Conservation (phyloP, 2,329 filamentous ascomycete genomes). For the Fusarium sambucinum region DNA sequence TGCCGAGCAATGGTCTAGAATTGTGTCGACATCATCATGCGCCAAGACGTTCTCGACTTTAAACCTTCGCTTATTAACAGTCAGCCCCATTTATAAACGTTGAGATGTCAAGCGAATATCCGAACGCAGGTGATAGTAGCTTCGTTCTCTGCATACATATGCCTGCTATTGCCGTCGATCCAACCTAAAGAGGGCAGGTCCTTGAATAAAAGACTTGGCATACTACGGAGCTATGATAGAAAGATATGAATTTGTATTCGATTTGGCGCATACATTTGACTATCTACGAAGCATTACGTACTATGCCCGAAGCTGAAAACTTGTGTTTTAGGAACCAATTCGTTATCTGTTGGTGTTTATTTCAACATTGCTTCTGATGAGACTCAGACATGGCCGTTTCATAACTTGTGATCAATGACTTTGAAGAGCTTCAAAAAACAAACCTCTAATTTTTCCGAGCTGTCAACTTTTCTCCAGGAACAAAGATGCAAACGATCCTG, state of each 20-base stretch:
- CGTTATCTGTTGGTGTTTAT: background rate
- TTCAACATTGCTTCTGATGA: background rate
- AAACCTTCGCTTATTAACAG: background rate
- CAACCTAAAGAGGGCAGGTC: slow-evolving; percentile 4
- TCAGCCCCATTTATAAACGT: background rate
- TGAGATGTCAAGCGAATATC: background rate
- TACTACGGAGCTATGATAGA: background rate
- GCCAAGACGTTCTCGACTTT: background rate
- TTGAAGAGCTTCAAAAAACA: background rate
- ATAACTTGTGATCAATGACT: background rate
- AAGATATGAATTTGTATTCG: background rate
- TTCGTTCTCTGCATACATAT: background rate
- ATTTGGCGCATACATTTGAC: background rate
- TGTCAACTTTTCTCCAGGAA: background rate
- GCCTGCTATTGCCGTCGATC: background rate
- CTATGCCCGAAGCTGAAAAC: background rate
- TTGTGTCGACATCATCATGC: background rate
- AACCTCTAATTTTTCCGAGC: background rate
- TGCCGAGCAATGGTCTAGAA: background rate
- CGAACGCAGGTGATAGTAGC: background rate
- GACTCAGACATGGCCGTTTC: background rate
- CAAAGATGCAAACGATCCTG: background rate
- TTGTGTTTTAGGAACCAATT: background rate
- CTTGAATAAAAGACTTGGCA: background rate
- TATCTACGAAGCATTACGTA: background rate